Percentiles rank a stretch among this genome's conserved stretches.
Conservation (phyloP, 768 basidiomycete species). For the Leccinum boreale region DNA sequence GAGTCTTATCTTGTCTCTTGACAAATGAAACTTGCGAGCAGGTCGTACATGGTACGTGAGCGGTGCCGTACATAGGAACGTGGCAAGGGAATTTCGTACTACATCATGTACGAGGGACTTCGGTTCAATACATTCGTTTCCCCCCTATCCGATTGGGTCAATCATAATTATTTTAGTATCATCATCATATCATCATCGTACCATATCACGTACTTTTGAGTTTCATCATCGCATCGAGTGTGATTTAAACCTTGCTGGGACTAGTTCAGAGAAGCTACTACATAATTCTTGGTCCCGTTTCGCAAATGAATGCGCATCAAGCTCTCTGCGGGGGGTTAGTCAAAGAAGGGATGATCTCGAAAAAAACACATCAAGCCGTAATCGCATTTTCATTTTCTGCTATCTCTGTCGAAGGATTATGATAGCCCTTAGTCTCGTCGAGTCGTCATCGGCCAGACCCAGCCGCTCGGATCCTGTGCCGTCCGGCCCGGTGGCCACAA, state of each 20-base stretch:
- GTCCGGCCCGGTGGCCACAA: too few species aligned
- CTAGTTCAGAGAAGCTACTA: not conserved
- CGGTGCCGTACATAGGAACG: not conserved
- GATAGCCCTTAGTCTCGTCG: not conserved
- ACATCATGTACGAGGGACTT: not conserved
- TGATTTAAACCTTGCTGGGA: not conserved
- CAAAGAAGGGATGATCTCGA: not conserved
- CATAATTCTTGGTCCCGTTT: too few species aligned
- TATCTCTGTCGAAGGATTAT: not conserved
- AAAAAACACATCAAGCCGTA: not conserved
- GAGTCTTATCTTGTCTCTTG: not conserved
- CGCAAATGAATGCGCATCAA: not conserved
- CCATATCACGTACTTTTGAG: not conserved
- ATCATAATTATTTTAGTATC: not conserved
- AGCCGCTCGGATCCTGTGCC: not conserved
- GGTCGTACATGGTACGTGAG: not conserved
- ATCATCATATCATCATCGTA: too few species aligned
- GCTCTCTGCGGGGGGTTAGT: not conserved
- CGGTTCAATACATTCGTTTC: not conserved
- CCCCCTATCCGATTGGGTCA: not conserved
- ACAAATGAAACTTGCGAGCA: not conserved
- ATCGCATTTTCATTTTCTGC: not conserved
- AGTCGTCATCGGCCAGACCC: not conserved
- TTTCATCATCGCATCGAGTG: not conserved
- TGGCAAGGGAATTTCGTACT: not conserved